phyloP scores from a whole-genome alignment of 108 stramenopile species.

The Cyclotella cryptica region DNA sequence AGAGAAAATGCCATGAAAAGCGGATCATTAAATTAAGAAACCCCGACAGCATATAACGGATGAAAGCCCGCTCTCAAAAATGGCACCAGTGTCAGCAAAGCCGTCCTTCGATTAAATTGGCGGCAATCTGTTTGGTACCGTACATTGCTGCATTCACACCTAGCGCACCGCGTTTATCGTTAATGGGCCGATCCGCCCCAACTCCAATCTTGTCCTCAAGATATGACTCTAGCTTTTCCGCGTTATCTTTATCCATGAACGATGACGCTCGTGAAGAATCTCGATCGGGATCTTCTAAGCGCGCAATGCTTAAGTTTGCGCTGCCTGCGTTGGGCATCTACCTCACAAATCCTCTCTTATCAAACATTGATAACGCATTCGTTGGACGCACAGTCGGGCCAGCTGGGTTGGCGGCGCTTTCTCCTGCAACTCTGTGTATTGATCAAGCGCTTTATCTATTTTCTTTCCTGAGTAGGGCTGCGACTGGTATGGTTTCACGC shows the following conservation, averaged over 20 bases:
- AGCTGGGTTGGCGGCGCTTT: constrained; percentile 76
- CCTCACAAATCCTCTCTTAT: constrained; percentile 73
- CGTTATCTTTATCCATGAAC: not conserved
- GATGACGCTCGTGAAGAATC: constrained; percentile 11
- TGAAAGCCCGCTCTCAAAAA: too few species aligned
- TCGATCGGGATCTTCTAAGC: constrained; percentile 57
- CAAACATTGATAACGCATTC: constrained; percentile 89
- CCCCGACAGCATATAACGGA: too few species aligned
- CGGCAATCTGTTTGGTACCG: too few species aligned
- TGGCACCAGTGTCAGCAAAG: too few species aligned
- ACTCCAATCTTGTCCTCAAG: not conserved
- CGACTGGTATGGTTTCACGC: constrained; percentile 78
- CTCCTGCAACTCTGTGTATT: constrained; percentile 84
- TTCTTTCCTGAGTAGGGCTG: constrained; percentile 78
- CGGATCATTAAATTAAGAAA: too few species aligned
- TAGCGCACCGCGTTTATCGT: too few species aligned
- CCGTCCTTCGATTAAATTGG: too few species aligned
- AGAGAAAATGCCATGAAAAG: too few species aligned
- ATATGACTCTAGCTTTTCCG: not conserved
- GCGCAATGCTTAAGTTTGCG: constrained; percentile 81
- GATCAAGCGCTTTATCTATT: constrained; percentile 85
- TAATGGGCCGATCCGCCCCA: not conserved
- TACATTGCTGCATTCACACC: too few species aligned
- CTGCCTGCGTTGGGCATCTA: constrained; percentile 83
- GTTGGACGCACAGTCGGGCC: constrained; percentile 81